Percentiles rank a stretch among this genome's conserved stretches.
Evolutionary conservation across 2,329 filamentous ascomycete species (phyloP).

Genomic region (Annulohypoxylon truncatum): DNA sequence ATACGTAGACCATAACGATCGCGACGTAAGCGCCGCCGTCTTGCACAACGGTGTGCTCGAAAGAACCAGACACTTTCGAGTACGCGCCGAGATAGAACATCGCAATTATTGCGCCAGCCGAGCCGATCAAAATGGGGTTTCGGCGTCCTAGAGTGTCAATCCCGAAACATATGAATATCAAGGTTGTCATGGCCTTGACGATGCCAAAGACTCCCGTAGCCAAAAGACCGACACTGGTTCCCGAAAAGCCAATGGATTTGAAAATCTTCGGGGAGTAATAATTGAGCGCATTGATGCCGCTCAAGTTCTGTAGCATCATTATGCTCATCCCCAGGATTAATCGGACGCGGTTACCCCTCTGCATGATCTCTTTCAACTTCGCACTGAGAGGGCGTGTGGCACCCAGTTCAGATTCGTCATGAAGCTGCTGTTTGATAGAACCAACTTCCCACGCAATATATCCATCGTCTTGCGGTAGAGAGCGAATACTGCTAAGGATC

Average conservation of each 20-base stretch:
- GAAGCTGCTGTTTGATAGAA: constrained; percentile 66
- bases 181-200: constrained; percentile 76
- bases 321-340: constrained; percentile 69
- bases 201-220: constrained; percentile 83
- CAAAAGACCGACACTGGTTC: constrained; percentile 58
- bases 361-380: constrained; percentile 58
- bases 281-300: constrained; percentile 73
- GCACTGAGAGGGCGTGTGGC: constrained; percentile 41
- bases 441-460: constrained; percentile 73
- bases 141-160: constrained; percentile 43
- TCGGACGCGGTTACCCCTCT: constrained; percentile 57
- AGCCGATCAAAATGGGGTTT: constrained; percentile 39
- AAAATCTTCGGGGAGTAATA: constrained; percentile 80
- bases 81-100: constrained; percentile 47
- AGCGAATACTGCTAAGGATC: constrained; percentile 67
- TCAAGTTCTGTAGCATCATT: constrained; percentile 65
- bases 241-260: constrained; percentile 61
- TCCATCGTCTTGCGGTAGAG: constrained; percentile 59
- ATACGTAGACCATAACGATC: constrained; percentile 39
- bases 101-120: constrained; percentile 36
- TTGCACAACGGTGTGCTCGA: constrained; percentile 11
- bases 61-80: constrained; percentile 35
- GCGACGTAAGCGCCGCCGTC: constrained; percentile 27
- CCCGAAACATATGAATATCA: constrained; percentile 61
- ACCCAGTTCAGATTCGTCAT: not conserved